These are phyloP conservation scores for Kazachstania viticola DNA, from an alignment of 805 yeast species.

Conservation along the genomic window DNA sequence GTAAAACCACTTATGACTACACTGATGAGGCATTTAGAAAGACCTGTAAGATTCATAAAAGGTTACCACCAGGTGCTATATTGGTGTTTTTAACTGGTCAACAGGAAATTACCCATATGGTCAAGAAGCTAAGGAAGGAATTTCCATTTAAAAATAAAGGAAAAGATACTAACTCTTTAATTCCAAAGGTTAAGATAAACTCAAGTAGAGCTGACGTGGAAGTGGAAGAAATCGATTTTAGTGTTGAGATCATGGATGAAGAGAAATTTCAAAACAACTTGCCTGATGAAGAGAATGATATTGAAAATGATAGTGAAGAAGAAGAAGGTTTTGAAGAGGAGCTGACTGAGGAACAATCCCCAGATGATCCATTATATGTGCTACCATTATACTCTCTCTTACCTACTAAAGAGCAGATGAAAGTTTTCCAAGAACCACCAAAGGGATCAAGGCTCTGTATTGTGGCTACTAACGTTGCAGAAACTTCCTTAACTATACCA, in stretches of 20 bases:
- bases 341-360: slow-evolving; percentile 58
- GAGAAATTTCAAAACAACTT: slow-evolving; percentile 24
- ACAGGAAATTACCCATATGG: slow-evolving; percentile 73
- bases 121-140: slow-evolving; percentile 52
- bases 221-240: slow-evolving; percentile 79
- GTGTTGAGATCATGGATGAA: slow-evolving; percentile 32
- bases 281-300: slow-evolving; percentile 27
- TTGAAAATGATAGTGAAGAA: slow-evolving; percentile 28
- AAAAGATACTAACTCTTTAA: slow-evolving; percentile 24
- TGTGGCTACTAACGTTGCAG: slow-evolving; percentile 96
- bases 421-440: slow-evolving; percentile 80
- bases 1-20: slow-evolving; percentile 66
- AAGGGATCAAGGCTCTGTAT: slow-evolving; percentile 77
- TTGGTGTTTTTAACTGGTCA: slow-evolving; percentile 90
- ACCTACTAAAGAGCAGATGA: slow-evolving; percentile 93
- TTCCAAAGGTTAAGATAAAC: slow-evolving; percentile 37
- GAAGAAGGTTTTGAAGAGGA: slow-evolving; percentile 58
- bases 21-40: slow-evolving; percentile 79
- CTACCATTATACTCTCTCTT: slow-evolving; percentile 84
- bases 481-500: slow-evolving; percentile 93
- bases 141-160: slow-evolving; percentile 40
- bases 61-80: slow-evolving; percentile 89
- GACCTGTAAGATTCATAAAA: slow-evolving; percentile 74
- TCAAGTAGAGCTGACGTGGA: slow-evolving; percentile 61
- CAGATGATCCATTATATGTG: slow-evolving; percentile 72